Evolutionary conservation across 2,329 filamentous ascomycete genomes (phyloP), one percentile per base, ranked within the genome.

Genomic region (Calonectria pseudoreteaudii): DNA sequence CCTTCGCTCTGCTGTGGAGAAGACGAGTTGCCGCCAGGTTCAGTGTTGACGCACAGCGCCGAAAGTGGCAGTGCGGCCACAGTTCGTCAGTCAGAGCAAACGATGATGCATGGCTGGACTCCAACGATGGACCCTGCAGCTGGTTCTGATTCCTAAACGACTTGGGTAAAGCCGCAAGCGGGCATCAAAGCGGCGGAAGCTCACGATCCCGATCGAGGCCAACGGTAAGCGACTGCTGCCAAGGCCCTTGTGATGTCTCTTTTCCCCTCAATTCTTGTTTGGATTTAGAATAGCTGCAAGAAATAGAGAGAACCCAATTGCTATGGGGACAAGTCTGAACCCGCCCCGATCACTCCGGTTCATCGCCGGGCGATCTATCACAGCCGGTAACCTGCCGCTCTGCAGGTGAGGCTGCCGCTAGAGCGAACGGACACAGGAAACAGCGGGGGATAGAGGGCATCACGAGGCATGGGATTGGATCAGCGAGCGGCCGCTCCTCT

Each of bases 91-190:
- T 44, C 47, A 31, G 58, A 69, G 38, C 58, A 31, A 20, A 64
- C 38, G 38, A 28, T 3, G n/a, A 47, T 28, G 38, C 68, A 72
- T 70, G 71, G 58, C 28, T 66, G 34, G 10, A 28, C 58, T 53
- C 38, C 74, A 75, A 66, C 74, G 74, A 67, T 75, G 64, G 49
- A 68, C 71, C 66, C 66, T 72, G 75, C 28, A 36, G 49, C 11
- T n/a, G 4, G 23, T 38, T 72, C 58, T 72, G 58, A 60, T 52
- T 72, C 49, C 20, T 41, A 69, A 72, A 72, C 70, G 28, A 53
- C 36, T 41, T 56, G 47, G 38, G 47, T 38, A 28, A 30, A 47
- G 26, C 31, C 30, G 23, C 47, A 36, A 28, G 38, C 18, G 64
- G 20, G 47, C 49, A 65, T 50, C 36, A 28, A 28, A 72, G 65